Base-by-base conservation (phyloP, 2,329 filamentous ascomycete genomes). In the Botrytis sinoallii region DNA sequence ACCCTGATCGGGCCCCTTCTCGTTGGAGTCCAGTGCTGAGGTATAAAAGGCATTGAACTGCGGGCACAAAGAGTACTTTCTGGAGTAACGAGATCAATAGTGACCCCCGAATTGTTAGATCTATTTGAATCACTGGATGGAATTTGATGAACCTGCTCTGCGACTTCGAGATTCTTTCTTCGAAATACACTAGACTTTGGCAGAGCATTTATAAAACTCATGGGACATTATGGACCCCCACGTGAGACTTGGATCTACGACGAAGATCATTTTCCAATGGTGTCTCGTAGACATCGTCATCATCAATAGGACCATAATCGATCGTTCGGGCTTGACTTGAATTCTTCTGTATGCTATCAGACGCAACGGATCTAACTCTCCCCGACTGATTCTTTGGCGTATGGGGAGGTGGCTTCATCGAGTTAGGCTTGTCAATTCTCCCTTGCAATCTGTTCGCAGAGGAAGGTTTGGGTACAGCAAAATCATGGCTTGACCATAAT, bases 321-420 rank as follows among this genome's bases (percentile, higher is more conserved):
- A 42, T 42, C 14, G 2, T 14, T 57, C n/a, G 22, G 10, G 66
- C 3, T 14, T 57, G 25, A 29, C 18, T 57, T 42, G 25, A 4
- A 32, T 40, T 3, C 7, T 20, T 22, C 18, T 32, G 66, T 4
- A 20, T 32, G 16, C 18, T 3, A 16, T 32, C n/a, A 29, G 29
- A 29, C 16, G 9, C 40, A 60, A 46, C 40, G 25, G 68, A n/a
- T 20, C 29, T 44, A n/a, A 29, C n/a, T 61, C 20, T n/a, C 42
- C n/a, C n/a, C 10, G 29, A n/a, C 14, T n/a, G 52, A 4, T 44
- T 73, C 60, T 29, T 32, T n/a, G 32, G 38, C n/a, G 61, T 77
- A 14, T 46, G 6, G 32, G 63, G 22, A 1, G 7, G 9, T 35
- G 46, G 20, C 29, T 29, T 44, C 14, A 20, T 29, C 4, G 10